phyloP scores from a whole-genome alignment of 2,329 filamentous ascomycete species.

The Mollisiaceae sp. region DNA sequence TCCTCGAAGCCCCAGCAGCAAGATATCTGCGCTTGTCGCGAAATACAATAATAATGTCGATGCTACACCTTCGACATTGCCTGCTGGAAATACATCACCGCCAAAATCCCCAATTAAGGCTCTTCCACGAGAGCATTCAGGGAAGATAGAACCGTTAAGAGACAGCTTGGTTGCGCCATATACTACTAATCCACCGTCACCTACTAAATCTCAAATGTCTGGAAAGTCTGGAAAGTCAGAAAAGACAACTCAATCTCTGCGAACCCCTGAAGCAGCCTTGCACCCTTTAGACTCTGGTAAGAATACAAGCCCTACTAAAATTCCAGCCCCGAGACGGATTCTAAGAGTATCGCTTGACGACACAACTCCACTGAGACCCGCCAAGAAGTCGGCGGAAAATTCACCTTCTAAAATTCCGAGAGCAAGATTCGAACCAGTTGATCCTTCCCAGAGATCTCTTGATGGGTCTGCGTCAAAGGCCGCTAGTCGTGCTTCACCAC shows the following conservation, averaged over 20 bases:
- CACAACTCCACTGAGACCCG: background rate
- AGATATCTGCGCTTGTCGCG: constrained; percentile 40
- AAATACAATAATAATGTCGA: constrained; percentile 36
- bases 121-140: constrained; percentile 3
- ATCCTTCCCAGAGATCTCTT: background rate
- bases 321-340: background rate
- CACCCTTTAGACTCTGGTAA: background rate
- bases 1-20: constrained; percentile 23
- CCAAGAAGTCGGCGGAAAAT: background rate
- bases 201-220: constrained; percentile 37
- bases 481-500: background rate
- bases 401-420: background rate
- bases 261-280: constrained; percentile 1
- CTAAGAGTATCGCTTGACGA: background rate
- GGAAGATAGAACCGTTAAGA: constrained; percentile 17
- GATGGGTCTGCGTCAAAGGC: background rate
- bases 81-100: constrained; percentile 19
- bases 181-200: constrained; percentile 38
- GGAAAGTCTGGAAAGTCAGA: constrained; percentile 23
- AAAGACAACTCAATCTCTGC: constrained; percentile 26
- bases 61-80: constrained; percentile 8
- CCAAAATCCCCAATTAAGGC: constrained; percentile 25
- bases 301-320: constrained; percentile 4
- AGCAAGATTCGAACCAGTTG: background rate
- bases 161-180: constrained; percentile 37